Evolutionary conservation across 1,284 basidiomycete species (phyloP).

Genomic region (Leccinum variabile): DNA sequence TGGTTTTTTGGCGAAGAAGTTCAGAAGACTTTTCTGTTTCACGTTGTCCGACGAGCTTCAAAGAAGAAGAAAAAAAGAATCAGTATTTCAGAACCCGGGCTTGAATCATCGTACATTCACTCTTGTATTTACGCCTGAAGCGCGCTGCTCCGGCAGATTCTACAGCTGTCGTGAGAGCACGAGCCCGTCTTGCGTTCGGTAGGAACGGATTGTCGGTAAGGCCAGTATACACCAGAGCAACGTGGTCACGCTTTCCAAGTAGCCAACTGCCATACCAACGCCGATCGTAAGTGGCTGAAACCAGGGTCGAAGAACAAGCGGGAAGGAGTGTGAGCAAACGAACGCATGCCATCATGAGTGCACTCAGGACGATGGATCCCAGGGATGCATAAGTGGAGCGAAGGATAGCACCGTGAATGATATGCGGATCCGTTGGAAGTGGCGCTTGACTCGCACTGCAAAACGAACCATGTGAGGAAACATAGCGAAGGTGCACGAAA

Average conservation of each 20-base stretch:
- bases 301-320: slow-evolving; percentile 40
- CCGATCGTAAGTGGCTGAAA: slow-evolving; percentile 43
- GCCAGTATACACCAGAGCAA: slow-evolving; percentile 82
- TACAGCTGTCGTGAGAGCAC: slow-evolving; percentile 54
- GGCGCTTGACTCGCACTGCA: slow-evolving; percentile 51
- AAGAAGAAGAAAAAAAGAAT: slow-evolving; percentile 13
- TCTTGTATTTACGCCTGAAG: slow-evolving; percentile 50
- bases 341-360: slow-evolving; percentile 72
- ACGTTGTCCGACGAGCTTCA: slow-evolving; percentile 38
- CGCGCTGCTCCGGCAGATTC: slow-evolving; percentile 33
- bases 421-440: slow-evolving; percentile 60
- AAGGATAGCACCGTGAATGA: slow-evolving; percentile 75
- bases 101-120: slow-evolving; percentile 48
- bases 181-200: slow-evolving; percentile 68
- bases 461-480: slow-evolving; percentile 2
- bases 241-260: slow-evolving; percentile 62
- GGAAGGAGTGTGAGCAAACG: slow-evolving; percentile 55
- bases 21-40: slow-evolving; percentile 75
- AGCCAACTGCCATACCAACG: slow-evolving; percentile 47
- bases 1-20: slow-evolving; percentile 59
- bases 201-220: slow-evolving; percentile 86
- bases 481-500: background rate
- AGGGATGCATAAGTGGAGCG: slow-evolving; percentile 81
- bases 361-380: slow-evolving; percentile 76
- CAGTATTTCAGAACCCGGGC: slow-evolving; percentile 10